Evolutionary conservation across 176 grass and related monocot genomes (phyloP).

Genomic region (Otatea glauca): DNA sequence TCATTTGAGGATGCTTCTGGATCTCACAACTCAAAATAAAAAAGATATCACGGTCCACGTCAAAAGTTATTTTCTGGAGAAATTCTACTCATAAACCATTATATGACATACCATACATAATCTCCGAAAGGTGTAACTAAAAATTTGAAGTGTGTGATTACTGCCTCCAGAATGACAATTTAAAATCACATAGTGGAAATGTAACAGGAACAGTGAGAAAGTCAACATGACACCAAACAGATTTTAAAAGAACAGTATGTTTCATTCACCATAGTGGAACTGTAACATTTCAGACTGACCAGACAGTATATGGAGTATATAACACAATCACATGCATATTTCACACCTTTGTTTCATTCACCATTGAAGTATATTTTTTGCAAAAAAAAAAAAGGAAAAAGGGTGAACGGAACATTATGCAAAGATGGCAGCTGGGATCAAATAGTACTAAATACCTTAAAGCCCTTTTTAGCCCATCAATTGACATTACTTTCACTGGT

Average conservation of each 20-base stretch:
- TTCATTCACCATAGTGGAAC: too few relatives aligned
- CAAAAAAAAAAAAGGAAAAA: background rate
- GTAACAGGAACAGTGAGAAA: background rate
- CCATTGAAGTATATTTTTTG: background rate
- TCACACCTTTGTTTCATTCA: background rate
- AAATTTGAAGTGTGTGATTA: background rate
- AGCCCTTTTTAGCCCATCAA: constrained; percentile 81
- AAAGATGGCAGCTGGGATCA: background rate
- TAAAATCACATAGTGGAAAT: background rate
- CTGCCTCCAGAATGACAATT: background rate
- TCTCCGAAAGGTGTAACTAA: background rate
- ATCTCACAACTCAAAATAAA: background rate
- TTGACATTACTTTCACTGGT: constrained; percentile 74
- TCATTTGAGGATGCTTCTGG: constrained; percentile 10
- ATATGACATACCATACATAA: background rate
- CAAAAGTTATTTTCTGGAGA: background rate
- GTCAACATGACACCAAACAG: background rate
- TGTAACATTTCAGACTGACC: background rate
- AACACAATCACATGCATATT: background rate
- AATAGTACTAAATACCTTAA: constrained; percentile 67
- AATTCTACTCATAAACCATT: background rate
- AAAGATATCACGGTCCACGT: background rate
- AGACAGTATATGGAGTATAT: background rate
- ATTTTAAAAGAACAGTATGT: background rate
- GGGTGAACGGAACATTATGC: background rate